These are phyloP conservation scores for Penicillium nordicum DNA, from an alignment of 2,329 filamentous ascomycete species.

Conservation along the genomic window DNA sequence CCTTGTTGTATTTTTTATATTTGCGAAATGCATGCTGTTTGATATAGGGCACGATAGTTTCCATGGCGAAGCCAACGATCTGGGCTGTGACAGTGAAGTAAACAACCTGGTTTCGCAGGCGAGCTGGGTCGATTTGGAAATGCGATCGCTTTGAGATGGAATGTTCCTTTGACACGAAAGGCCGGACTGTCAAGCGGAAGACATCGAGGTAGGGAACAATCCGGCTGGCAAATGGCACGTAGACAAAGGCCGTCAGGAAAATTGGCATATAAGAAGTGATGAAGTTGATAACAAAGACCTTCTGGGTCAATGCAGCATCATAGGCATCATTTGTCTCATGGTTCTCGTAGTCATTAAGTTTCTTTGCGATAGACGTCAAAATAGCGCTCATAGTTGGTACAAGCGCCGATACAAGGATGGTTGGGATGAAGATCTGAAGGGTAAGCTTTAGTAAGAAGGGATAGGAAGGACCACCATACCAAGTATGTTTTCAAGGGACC, in stretches of 20 bases:
- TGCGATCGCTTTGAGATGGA: slow-evolving; percentile 55
- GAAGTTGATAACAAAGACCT: slow-evolving; percentile 97
- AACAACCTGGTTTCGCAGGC: slow-evolving; percentile 87
- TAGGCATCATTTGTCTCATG: slow-evolving; percentile 85
- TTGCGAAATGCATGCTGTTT: slow-evolving; percentile 78
- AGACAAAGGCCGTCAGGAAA: slow-evolving; percentile 88
- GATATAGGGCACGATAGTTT: slow-evolving; percentile 79
- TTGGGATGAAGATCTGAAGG: slow-evolving; percentile 76
- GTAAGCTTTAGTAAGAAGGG: slow-evolving; percentile 6
- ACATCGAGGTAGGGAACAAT: slow-evolving; percentile 87
- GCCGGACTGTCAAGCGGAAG: slow-evolving; percentile 73
- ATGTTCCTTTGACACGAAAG: slow-evolving; percentile 72
- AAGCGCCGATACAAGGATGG: slow-evolving; percentile 74
- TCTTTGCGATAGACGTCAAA: slow-evolving; percentile 76
- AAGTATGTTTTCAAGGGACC: slow-evolving; percentile 84
- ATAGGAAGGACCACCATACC: slow-evolving; percentile 49
- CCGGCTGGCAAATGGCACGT: slow-evolving; percentile 83
- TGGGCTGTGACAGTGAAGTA: slow-evolving; percentile 97
- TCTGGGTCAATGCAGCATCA: slow-evolving; percentile 79
- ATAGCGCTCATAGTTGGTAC: slow-evolving; percentile 77
- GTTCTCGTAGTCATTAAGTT: slow-evolving; percentile 81
- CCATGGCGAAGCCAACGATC: slow-evolving; percentile 81
- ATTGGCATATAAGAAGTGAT: slow-evolving; percentile 92
- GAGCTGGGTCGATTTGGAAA: slow-evolving; percentile 80
- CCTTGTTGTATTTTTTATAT: slow-evolving; percentile 49